A percentile compares a stretch with the other conserved stretches of the same genome.
Evolutionary conservation across 441 rosid species (phyloP).

Genomic region (Arabidopsis hybrid): DNA sequence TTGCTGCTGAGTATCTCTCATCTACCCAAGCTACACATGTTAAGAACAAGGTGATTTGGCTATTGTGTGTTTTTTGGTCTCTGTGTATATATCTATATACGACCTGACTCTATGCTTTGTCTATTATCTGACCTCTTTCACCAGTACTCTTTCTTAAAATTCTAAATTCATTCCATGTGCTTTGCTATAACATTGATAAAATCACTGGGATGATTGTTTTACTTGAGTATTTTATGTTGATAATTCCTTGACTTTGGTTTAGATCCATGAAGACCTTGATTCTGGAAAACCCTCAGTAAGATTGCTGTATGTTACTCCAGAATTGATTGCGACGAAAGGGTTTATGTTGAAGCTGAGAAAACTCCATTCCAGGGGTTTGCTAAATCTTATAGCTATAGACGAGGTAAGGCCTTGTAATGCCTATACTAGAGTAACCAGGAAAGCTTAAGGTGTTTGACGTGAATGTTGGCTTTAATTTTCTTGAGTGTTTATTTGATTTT

Average conservation of each 20-base stretch:
- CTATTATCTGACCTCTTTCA: conserved; percentile 1
- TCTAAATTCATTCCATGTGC: conserved; percentile 4
- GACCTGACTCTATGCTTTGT: not conserved
- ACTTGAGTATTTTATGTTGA: conserved; percentile 3
- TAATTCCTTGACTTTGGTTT: conserved; percentile 25
- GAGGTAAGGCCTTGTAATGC: conserved; percentile 59
- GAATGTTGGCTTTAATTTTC: conserved; percentile 21
- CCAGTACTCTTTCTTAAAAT: not conserved
- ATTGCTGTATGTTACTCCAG: conserved; percentile 94
- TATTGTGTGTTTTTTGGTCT: conserved; percentile 10
- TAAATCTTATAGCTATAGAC: conserved; percentile 90
- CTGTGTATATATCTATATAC: not conserved
- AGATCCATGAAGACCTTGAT: conserved; percentile 94
- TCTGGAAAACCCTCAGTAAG: conserved; percentile 84
- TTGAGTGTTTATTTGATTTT: conserved; percentile 40
- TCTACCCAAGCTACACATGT: conserved; percentile 72
- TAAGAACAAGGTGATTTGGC: conserved; percentile 68
- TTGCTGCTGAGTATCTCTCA: conserved; percentile 91
- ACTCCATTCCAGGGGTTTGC: conserved; percentile 78
- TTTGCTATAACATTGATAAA: conserved; percentile 14
- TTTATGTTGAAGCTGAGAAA: conserved; percentile 82
- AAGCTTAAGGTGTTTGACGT: conserved; percentile 7
- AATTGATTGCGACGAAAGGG: conserved; percentile 81
- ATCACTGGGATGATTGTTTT: conserved; percentile 12
- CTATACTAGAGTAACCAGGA: conserved; percentile 21